A percentile compares a stretch with the other conserved stretches of the same genome.
phyloP scores from a whole-genome alignment of 1,284 basidiomycete genomes.

The Somion occarium region DNA sequence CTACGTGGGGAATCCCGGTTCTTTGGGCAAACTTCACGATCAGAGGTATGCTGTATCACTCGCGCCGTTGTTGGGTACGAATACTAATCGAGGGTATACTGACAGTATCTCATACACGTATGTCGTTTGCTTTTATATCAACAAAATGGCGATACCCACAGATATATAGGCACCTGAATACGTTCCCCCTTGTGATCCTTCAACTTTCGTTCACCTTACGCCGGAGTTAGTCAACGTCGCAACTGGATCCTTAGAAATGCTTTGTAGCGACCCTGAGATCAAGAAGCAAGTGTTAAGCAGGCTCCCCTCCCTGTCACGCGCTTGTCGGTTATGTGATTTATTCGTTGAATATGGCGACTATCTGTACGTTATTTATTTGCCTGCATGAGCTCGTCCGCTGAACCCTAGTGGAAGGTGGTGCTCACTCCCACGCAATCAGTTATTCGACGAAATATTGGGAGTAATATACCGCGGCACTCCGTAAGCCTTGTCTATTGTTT shows the following conservation, averaged over 20 bases:
- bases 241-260: constrained; percentile 27
- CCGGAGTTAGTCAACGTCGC: constrained; percentile 22
- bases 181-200: constrained; percentile 5
- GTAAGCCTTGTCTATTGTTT: constrained; percentile 25
- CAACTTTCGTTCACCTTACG: constrained; percentile 19
- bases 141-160: neutral
- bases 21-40: constrained; percentile 57
- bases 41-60: constrained; percentile 46
- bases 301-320: constrained; percentile 49
- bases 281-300: constrained; percentile 35
- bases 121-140: constrained; percentile 12
- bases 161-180: neutral
- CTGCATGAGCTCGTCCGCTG: neutral
- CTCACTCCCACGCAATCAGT: constrained; percentile 27
- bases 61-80: neutral
- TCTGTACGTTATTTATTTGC: constrained; percentile 32
- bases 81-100: constrained; percentile 4
- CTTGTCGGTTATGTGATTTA: constrained; percentile 46
- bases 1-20: constrained; percentile 50
- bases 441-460: constrained; percentile 46
- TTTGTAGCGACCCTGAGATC: constrained; percentile 28
- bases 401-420: constrained; percentile 9
- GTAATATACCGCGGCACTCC: constrained; percentile 38
- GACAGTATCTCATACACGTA: constrained; percentile 51
- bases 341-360: constrained; percentile 51